Percentiles rank a stretch among this genome's conserved stretches.
phyloP scores from a whole-genome alignment of 2,329 filamentous ascomycete genomes.

The Pseudocercospora pini-densiflorae region DNA sequence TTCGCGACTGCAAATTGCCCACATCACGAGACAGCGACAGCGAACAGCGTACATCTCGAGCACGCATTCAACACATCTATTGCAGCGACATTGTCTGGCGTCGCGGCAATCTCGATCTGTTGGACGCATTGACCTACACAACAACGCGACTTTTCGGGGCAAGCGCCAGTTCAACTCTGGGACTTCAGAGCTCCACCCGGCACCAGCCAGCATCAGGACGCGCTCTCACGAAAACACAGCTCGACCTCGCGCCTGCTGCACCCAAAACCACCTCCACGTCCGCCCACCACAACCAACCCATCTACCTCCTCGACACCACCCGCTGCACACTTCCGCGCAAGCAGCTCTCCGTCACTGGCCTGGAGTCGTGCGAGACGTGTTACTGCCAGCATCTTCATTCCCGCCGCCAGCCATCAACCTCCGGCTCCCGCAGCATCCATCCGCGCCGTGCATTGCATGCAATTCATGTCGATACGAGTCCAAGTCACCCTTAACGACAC shows the following conservation, averaged over 20 bases:
- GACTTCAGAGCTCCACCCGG: slow-evolving; percentile 1
- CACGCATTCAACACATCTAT: neutral
- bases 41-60: neutral
- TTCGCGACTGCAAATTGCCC: neutral
- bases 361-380: slow-evolving; percentile 13
- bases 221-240: slow-evolving; percentile 9
- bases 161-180: slow-evolving; percentile 7
- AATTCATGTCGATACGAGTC: slow-evolving; percentile 38
- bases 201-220: neutral
- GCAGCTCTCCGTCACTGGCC: slow-evolving; percentile 13
- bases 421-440: slow-evolving; percentile 19
- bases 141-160: slow-evolving; percentile 1
- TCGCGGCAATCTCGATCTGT: neutral
- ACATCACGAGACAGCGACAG: neutral
- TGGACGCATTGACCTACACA: slow-evolving; percentile 2
- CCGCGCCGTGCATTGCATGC: slow-evolving; percentile 34
- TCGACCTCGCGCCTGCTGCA: slow-evolving; percentile 10
- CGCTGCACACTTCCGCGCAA: neutral
- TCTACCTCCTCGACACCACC: neutral
- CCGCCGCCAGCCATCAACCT: slow-evolving; percentile 25
- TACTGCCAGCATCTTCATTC: slow-evolving; percentile 24
- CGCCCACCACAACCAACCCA: neutral
- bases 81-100: neutral
- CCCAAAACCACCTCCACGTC: neutral
- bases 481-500: slow-evolving; percentile 30